Base-by-base conservation (phyloP, 495 filamentous ascomycete genomes). In the Penicillium bovifimosum region DNA sequence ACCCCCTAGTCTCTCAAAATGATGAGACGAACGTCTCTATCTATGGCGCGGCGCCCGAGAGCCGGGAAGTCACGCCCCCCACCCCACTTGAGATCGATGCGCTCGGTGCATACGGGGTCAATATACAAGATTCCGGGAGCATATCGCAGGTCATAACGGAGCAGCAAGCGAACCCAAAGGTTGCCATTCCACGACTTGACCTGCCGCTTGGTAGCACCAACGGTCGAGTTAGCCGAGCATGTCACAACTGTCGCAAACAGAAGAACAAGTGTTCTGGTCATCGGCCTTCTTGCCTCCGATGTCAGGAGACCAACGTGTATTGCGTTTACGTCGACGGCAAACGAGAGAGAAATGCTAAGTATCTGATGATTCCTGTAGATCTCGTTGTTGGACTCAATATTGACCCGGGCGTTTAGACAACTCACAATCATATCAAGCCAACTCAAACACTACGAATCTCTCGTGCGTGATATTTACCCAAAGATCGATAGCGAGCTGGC, bases 391-490 rank as follows among this genome's bases (percentile, higher is more conserved):
- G 14, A 9, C 31, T 18, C 5, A 26, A 50, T 41, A 41, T 24
- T 50, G 2, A 73, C 47, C 59, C 71, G 34, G 59, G 53, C 18
- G 69, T 45, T 57, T 67, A 20, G 58, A 62, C 33, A 54, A 52
- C 9, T 64, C 55, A 50, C 33, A 16, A 34, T 26, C 2, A 27
- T 48, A 18, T 38, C 46, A 16, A 48, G 20, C n/a, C 46, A 48
- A 38, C 46, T 48, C 46, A 26, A 48, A 31, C 32, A 48, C n/a
- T 48, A 48, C 32, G 67, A 72, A 43, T 62, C 57, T 16, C 39
- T 72, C 5, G 50, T 76, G 14, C 58, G 56, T 54, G 64, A 67
- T 6, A 51, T 76, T 13, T 60, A 54, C 36, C 53, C 59, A 26
- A 64, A 62, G 24, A 28, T 71, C 18, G 68, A 67, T 39, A 46